These are phyloP conservation scores for Candida succiphila DNA, from an alignment of 805 yeast genomes.

Conservation along the genomic window DNA sequence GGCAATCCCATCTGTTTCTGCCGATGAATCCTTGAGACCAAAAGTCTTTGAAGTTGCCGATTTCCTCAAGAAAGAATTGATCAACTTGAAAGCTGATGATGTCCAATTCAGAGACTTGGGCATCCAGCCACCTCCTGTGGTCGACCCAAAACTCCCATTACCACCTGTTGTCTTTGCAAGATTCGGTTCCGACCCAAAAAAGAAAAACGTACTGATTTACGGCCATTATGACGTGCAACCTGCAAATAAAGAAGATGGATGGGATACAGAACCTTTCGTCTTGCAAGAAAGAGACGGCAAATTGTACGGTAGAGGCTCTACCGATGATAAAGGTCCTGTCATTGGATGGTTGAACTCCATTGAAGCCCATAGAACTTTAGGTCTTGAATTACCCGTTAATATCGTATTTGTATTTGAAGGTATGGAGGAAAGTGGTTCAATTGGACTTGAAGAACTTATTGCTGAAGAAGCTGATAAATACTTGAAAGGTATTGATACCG, in stretches of 20 bases:
- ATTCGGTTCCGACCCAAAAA: conserved; percentile 69
- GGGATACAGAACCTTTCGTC: conserved; percentile 88
- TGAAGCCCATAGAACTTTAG: conserved; percentile 81
- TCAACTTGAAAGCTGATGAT: conserved; percentile 67
- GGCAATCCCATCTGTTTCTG: conserved; percentile 89
- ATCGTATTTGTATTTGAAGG: conserved; percentile 92
- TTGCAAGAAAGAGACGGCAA: conserved; percentile 60
- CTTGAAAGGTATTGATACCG: conserved; percentile 86
- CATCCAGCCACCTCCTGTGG: conserved; percentile 85
- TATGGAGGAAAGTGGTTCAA: conserved; percentile 97
- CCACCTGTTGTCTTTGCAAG: conserved; percentile 96
- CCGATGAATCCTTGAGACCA: conserved; percentile 83
- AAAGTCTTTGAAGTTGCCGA: conserved; percentile 85
- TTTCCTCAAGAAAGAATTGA: conserved; percentile 63
- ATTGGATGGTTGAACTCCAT: conserved; percentile 92
- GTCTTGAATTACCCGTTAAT: conserved; percentile 88
- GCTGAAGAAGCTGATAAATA: conserved; percentile 67
- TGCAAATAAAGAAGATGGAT: conserved; percentile 84
- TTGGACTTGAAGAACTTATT: conserved; percentile 81
- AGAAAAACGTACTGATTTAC: conserved; percentile 84
- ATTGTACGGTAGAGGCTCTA: conserved; percentile 86
- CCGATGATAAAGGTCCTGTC: conserved; percentile 98
- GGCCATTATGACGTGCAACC: conserved; percentile 99
- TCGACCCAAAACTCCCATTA: conserved; percentile 51
- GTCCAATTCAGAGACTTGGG: conserved; percentile 80